Conservation (phyloP, 2,329 filamentous ascomycete genomes). For the Fusarium paranaense region DNA sequence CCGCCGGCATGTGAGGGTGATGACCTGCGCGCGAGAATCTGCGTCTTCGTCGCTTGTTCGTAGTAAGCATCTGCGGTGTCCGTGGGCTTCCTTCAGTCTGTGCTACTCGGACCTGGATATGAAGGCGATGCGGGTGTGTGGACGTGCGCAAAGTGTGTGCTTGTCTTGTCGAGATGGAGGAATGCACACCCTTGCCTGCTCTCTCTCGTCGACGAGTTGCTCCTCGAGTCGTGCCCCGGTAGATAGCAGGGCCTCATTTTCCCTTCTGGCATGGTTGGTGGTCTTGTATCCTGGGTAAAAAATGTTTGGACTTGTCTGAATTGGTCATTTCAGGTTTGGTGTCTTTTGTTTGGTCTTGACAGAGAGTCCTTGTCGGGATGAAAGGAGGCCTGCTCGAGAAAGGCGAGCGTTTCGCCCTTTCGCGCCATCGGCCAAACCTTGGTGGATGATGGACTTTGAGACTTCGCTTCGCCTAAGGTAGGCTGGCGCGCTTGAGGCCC, state of each 20-base stretch:
- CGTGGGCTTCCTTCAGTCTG: constrained; percentile 27
- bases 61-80: constrained; percentile 8
- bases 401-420: constrained; percentile 33
- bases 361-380: constrained; percentile 4
- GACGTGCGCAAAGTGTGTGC: constrained; percentile 25
- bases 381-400: constrained; percentile 13
- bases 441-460: constrained; percentile 22
- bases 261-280: constrained; percentile 4
- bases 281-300: constrained; percentile 23
- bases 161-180: constrained; percentile 2
- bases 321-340: constrained; percentile 30
- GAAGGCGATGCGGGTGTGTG: constrained; percentile 26
- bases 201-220: constrained; percentile 13
- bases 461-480: constrained; percentile 16
- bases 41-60: not conserved
- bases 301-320: constrained; percentile 28
- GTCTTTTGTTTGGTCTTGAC: constrained; percentile 11
- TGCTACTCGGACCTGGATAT: constrained; percentile 24
- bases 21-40: constrained; percentile 30
- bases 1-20: constrained; percentile 37
- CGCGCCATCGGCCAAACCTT: constrained; percentile 26
- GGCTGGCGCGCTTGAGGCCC: constrained; percentile 21
- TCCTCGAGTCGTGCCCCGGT: constrained; percentile 22
- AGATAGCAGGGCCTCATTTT: constrained; percentile 27
- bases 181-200: constrained; percentile 27